Base-by-base conservation (phyloP, 164 flowering plant genomes). In the Umbilicus rupestris region DNA sequence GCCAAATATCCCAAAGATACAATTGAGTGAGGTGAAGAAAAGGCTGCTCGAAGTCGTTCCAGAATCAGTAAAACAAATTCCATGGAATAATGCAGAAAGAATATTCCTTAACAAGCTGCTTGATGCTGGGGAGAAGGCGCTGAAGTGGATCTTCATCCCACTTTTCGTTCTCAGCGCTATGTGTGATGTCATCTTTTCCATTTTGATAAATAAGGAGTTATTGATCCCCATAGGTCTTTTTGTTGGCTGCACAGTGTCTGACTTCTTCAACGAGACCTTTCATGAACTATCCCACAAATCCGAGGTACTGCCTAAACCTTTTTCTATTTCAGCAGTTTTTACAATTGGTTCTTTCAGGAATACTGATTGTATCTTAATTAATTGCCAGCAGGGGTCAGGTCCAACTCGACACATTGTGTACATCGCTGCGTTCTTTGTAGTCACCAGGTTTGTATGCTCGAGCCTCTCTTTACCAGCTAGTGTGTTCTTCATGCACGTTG, bases 171-270 rank as follows among this genome's bases (percentile, higher is more conserved):
- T 73, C 41, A 76, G 85, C 68, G 79, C 68, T 22, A 4, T 80
- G 35, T 84, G 84, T 15, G 96, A 89, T 72, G 35, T 74, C 24
- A 1, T 78, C 39, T 72, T 71, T 66, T 72, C 90, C 16, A 66
- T 85, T 47, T 70, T 80, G 15, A 76, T 64, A 69, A 85, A 82
- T 71, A 75, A 69, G 60, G 96, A 89, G 60, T 65, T 89, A 77
- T 35, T 84, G 58, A 76, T 89, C n/a, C 92, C 92, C 1, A 2
- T 84, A 24, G 90, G 90, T 66, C 87, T 89, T 5, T 73, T 83
- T 42, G 64, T 78, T 67, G 96, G 92, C 24, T 81, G 81, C 71
- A 31, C 73, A 55, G 28, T 78, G 63, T 62, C 85, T 63, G 82
- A 80, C 35, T 78, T 83, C 77, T 57, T 85, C 28, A 85, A 78